Conservation (phyloP, 2,329 filamentous ascomycete species). For the Hysterium pulicare region DNA sequence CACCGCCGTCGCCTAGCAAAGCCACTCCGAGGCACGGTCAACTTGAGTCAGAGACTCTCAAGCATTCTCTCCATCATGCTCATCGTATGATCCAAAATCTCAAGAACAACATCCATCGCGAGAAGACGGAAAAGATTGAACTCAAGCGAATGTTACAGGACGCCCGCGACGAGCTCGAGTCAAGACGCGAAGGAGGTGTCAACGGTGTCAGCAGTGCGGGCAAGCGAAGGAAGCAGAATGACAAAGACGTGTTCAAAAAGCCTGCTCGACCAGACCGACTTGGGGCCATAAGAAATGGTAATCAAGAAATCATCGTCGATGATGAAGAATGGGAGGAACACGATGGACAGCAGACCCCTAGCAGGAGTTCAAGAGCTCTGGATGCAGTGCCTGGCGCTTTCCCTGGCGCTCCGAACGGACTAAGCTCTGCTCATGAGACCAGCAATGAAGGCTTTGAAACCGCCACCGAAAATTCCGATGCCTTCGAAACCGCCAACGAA, state of each 20-base stretch:
- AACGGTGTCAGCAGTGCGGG: conserved; percentile 42
- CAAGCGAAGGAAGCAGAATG: conserved; percentile 57
- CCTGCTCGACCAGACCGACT: conserved; percentile 68
- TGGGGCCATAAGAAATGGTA: conserved; percentile 67
- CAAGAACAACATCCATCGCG: conserved; percentile 89
- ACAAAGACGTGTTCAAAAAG: conserved; percentile 68
- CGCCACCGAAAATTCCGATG: conserved; percentile 67
- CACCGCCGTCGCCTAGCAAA: conserved; percentile 86
- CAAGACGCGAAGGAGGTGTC: conserved; percentile 56
- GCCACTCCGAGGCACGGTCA: conserved; percentile 84
- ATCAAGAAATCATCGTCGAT: conserved; percentile 74
- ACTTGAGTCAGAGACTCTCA: conserved; percentile 93
- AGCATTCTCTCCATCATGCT: conserved; percentile 89
- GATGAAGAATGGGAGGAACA: conserved; percentile 92
- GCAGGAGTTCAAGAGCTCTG: conserved; percentile 35
- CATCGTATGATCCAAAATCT: conserved; percentile 96
- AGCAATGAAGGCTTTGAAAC: conserved; percentile 72
- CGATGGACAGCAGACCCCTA: conserved; percentile 57
- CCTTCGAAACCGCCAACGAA: conserved; percentile 75
- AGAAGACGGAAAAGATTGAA: conserved; percentile 98
- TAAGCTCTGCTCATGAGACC: conserved; percentile 33
- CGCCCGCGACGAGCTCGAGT: conserved; percentile 83
- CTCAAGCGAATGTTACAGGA: conserved; percentile 94
- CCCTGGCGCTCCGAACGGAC: conserved; percentile 18
- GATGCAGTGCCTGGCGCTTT: conserved; percentile 29